A percentile compares a stretch with the other conserved stretches of the same genome.
Conservation (phyloP, 805 yeast genomes). For the Candida easanensis region DNA sequence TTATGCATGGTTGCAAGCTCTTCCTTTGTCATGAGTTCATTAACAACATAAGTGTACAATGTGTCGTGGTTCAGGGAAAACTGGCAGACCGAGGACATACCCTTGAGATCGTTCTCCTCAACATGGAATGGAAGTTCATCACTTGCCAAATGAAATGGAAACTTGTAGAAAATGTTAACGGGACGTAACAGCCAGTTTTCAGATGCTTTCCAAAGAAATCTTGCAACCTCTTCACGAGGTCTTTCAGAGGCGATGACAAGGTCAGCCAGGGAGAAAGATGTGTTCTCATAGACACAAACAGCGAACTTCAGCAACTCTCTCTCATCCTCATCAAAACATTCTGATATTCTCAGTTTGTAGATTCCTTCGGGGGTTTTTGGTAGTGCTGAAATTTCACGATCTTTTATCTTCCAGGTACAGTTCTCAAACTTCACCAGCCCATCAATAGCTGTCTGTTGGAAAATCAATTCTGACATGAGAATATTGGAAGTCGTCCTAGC, state of each 20-base stretch:
- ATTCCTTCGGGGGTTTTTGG: constrained; percentile 1
- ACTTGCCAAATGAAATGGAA: constrained; percentile 39
- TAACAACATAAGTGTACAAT: constrained; percentile 32
- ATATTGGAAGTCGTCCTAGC: neutral
- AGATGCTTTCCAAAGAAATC: constrained; percentile 33
- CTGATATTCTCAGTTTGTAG: constrained; percentile 17
- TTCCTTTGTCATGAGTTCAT: constrained; percentile 24
- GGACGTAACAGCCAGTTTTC: constrained; percentile 36
- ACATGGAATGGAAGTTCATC: constrained; percentile 27
- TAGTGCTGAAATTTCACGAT: neutral
- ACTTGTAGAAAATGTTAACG: constrained; percentile 41
- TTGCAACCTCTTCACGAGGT: constrained; percentile 33
- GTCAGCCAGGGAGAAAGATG: constrained; percentile 35
- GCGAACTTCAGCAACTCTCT: constrained; percentile 36
- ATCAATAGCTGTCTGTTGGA: constrained; percentile 2
- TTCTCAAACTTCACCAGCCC: neutral
- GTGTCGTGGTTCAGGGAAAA: constrained; percentile 42
- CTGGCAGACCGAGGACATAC: constrained; percentile 34
- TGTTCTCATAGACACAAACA: constrained; percentile 37
- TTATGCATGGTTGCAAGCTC: constrained; percentile 36
- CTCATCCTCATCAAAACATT: constrained; percentile 24
- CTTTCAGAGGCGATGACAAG: constrained; percentile 36
- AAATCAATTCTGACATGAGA: neutral
- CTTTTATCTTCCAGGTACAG: neutral
- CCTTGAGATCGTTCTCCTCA: constrained; percentile 31